Conservation (phyloP, 768 basidiomycete species). For the Suillus occidentalis region DNA sequence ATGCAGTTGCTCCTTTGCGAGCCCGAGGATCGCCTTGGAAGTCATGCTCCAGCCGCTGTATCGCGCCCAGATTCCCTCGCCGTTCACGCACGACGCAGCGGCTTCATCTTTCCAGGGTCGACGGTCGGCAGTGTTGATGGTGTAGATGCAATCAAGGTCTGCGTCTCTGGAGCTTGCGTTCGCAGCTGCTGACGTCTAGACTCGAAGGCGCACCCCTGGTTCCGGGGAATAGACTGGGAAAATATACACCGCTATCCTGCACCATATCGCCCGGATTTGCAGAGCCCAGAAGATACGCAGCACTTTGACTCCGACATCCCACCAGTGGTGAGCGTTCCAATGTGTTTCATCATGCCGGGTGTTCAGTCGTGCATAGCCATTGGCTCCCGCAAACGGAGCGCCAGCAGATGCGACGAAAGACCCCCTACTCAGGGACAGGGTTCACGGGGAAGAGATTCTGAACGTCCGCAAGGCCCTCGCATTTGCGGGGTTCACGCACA, state of each 20-base stretch:
- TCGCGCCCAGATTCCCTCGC: constrained; percentile 78
- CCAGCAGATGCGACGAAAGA: constrained; percentile 85
- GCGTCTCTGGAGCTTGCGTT: constrained; percentile 20
- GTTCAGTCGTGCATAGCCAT: constrained; percentile 54
- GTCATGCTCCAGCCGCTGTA: constrained; percentile 64
- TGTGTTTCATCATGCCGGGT: constrained; percentile 28
- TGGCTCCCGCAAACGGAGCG: constrained; percentile 85
- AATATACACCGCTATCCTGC: constrained; percentile 82
- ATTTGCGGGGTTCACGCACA: constrained; percentile 90
- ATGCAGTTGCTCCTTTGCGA: constrained; percentile 92
- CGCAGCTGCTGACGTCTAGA: constrained; percentile 18
- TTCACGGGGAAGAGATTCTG: constrained; percentile 84
- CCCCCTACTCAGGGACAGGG: constrained; percentile 81
- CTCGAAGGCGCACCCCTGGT: constrained; percentile 81
- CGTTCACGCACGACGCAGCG: constrained; percentile 71
- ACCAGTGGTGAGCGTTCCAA: constrained; percentile 63
- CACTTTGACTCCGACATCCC: constrained; percentile 97
- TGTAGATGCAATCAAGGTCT: constrained; percentile 86
- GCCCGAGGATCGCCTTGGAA: constrained; percentile 90
- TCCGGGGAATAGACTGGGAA: constrained; percentile 86
- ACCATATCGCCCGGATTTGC: constrained; percentile 87
- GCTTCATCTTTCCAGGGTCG: constrained; percentile 54
- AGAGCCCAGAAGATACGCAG: constrained; percentile 80
- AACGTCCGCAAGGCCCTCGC: constrained; percentile 89
- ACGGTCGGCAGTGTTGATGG: constrained; percentile 67